Evolutionary conservation across 495 filamentous ascomycete species (phyloP).

Genomic region (Echria macrotheca): DNA sequence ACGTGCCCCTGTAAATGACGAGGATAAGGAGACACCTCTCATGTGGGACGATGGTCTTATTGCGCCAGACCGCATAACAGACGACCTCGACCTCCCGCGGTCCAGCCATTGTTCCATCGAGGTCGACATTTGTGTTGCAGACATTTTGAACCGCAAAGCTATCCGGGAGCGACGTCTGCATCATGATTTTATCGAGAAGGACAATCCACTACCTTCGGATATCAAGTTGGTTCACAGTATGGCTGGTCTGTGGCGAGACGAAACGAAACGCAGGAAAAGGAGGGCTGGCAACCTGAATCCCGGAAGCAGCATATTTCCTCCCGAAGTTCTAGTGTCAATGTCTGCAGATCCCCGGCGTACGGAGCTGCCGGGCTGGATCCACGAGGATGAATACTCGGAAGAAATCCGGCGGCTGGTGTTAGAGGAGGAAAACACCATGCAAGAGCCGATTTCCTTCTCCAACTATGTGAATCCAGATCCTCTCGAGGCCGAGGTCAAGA

Average conservation of each 20-base stretch:
- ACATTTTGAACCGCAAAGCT: constrained; percentile 79
- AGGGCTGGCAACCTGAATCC: constrained; percentile 57
- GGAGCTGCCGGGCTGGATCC: constrained; percentile 72
- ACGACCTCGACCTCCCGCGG: constrained; percentile 59
- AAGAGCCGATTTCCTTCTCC: constrained; percentile 51
- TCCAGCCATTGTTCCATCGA: constrained; percentile 86
- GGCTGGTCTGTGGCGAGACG: constrained; percentile 90
- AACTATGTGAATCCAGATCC: constrained; percentile 51
- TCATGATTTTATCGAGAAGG: constrained; percentile 77
- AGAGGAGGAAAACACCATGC: constrained; percentile 53
- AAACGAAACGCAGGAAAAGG: constrained; percentile 70
- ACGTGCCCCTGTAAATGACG: too few relatives aligned
- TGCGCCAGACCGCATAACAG: constrained; percentile 43
- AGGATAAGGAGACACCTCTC: constrained; percentile 54
- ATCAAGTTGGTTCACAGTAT: constrained; percentile 85
- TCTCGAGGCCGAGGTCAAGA: constrained; percentile 59
- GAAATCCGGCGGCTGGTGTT: constrained; percentile 54
- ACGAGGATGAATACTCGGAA: constrained; percentile 76
- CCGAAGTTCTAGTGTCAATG: constrained; percentile 77
- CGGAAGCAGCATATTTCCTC: constrained; percentile 66
- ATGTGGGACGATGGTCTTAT: constrained; percentile 74
- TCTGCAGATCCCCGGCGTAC: constrained; percentile 72
- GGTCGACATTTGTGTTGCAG: constrained; percentile 79
- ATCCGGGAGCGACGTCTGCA: constrained; percentile 70
- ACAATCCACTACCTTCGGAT: constrained; percentile 57